Evolutionary conservation across 2,329 filamentous ascomycete genomes (phyloP).

Genomic region (Xylariaceae sp.): DNA sequence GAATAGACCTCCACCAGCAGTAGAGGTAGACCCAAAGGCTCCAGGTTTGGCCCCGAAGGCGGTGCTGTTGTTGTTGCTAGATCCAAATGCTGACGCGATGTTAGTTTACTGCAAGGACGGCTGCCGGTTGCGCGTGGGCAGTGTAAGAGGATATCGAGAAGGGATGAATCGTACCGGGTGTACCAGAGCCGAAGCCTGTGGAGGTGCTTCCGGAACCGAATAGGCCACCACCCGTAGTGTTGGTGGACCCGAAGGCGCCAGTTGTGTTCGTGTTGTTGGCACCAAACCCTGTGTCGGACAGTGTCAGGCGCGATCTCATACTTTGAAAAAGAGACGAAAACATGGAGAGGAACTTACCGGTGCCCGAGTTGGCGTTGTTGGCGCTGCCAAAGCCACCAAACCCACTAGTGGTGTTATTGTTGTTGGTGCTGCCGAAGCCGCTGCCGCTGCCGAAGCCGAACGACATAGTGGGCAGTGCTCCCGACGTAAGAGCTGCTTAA

Average conservation of each 20-base stretch:
- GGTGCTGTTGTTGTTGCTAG: constrained; percentile 34
- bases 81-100: constrained; percentile 38
- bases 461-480: constrained; percentile 44
- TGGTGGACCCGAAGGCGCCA: constrained; percentile 32
- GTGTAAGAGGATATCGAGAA: background rate
- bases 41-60: constrained; percentile 41
- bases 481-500: constrained; percentile 7
- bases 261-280: constrained; percentile 20
- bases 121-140: background rate
- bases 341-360: constrained; percentile 47
- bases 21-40: constrained; percentile 36
- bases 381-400: constrained; percentile 60
- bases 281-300: constrained; percentile 26
- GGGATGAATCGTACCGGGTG: constrained; percentile 34
- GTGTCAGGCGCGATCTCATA: constrained; percentile 6
- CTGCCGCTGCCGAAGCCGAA: constrained; percentile 49
- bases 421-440: constrained; percentile 53
- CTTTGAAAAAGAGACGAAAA: constrained; percentile 7
- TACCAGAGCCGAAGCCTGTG: constrained; percentile 37
- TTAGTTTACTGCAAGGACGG: constrained; percentile 14
- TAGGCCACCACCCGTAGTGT: constrained; percentile 29
- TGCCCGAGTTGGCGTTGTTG: constrained; percentile 37
- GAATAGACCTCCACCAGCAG: constrained; percentile 28
- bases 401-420: constrained; percentile 42
- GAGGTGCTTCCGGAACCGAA: constrained; percentile 30